phyloP scores from a whole-genome alignment of 345 rosid species.

The Triadica sebifera region DNA sequence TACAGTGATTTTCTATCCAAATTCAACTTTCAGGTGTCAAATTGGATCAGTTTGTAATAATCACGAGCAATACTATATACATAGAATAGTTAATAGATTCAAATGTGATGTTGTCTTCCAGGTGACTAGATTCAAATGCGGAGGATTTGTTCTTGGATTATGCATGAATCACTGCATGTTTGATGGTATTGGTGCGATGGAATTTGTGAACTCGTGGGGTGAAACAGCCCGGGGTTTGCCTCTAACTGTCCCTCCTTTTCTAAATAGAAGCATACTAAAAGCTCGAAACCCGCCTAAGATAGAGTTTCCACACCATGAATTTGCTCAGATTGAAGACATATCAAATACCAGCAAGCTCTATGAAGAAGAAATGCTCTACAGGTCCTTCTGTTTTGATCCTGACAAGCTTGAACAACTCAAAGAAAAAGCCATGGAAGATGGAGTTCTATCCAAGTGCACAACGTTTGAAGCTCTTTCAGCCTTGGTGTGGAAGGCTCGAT shows the following conservation, averaged over 20 bases:
- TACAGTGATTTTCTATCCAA: neutral
- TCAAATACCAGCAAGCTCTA: slow-evolving; percentile 59
- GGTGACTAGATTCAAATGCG: slow-evolving; percentile 82
- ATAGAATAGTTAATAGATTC: neutral
- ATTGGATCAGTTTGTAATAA: neutral
- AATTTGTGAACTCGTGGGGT: slow-evolving; percentile 84
- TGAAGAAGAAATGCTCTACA: slow-evolving; percentile 56
- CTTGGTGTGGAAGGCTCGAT: slow-evolving; percentile 76
- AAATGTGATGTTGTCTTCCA: slow-evolving; percentile 20
- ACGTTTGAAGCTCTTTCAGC: slow-evolving; percentile 76
- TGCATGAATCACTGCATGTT: slow-evolving; percentile 80
- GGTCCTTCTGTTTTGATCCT: slow-evolving; percentile 60
- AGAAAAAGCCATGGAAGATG: slow-evolving; percentile 42
- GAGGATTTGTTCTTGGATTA: slow-evolving; percentile 73
- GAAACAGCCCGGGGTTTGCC: slow-evolving; percentile 74
- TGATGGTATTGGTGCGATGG: slow-evolving; percentile 85
- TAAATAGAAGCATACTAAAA: slow-evolving; percentile 55
- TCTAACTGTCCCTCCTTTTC: slow-evolving; percentile 55
- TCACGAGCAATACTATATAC: neutral
- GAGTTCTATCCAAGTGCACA: slow-evolving; percentile 48
- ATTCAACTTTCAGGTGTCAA: neutral
- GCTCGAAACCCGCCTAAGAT: slow-evolving; percentile 54
- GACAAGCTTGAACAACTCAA: slow-evolving; percentile 63
- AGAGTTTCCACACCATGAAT: slow-evolving; percentile 65
- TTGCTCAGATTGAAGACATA: slow-evolving; percentile 61